phyloP scores from a whole-genome alignment of 305 asterid species.

The Fraxinus sp. region DNA sequence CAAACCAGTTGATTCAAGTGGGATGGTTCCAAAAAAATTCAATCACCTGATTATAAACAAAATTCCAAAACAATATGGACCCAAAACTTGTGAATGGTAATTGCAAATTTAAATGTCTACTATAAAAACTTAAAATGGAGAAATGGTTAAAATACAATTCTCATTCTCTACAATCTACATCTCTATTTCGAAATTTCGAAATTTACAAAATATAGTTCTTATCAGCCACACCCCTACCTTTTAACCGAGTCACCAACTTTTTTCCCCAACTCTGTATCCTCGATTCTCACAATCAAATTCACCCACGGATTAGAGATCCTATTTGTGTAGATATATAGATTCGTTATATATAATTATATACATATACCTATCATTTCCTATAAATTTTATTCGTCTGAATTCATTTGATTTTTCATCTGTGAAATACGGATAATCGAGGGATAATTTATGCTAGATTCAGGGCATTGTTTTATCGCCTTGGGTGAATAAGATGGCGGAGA shows the following conservation, averaged over 20 bases:
- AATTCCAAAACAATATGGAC: neutral
- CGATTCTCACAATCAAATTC: conserved; percentile 19
- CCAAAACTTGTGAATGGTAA: neutral
- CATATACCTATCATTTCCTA: neutral
- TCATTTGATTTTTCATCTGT: conserved; percentile 37
- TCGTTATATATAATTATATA: neutral
- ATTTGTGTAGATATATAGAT: neutral
- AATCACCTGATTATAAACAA: neutral
- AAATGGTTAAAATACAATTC: neutral
- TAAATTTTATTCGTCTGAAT: conserved; percentile 30
- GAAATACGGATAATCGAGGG: conserved; percentile 20
- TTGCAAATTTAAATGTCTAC: too few species aligned
- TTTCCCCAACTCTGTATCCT: neutral
- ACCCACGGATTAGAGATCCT: neutral
- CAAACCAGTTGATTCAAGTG: neutral
- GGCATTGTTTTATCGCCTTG: neutral
- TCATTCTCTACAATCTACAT: neutral
- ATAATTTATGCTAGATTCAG: neutral
- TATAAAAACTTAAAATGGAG: too few species aligned
- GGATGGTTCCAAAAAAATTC: neutral
- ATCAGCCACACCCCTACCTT: neutral
- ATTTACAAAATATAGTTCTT: neutral
- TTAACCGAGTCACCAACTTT: neutral
- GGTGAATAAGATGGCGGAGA: conserved; percentile 25
- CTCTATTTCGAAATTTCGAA: neutral